phyloP scores from a whole-genome alignment of 2,329 filamentous ascomycete species.

The Fusarium pseudonygamai region DNA sequence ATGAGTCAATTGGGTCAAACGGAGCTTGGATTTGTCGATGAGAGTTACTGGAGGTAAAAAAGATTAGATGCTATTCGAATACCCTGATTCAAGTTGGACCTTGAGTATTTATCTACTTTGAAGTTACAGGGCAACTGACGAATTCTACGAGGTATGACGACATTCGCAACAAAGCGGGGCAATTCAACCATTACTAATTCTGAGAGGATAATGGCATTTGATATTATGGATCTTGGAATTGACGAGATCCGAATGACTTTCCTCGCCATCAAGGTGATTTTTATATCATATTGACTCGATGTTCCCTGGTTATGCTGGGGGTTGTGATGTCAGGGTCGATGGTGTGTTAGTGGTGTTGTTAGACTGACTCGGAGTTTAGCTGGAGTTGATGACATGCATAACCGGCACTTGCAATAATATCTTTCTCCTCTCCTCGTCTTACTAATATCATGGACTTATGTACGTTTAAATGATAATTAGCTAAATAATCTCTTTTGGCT shows the following conservation, averaged over 20 bases:
- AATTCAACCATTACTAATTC: conserved; percentile 21
- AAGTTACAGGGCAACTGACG: neutral
- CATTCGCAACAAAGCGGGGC: conserved; percentile 31
- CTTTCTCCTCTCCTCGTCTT: neutral
- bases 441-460: neutral
- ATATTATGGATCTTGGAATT: neutral
- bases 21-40: neutral
- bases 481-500: neutral
- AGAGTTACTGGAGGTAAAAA: neutral
- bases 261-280: conserved; percentile 7
- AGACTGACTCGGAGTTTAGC: neutral
- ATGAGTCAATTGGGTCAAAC: neutral
- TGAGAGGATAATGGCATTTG: conserved; percentile 12
- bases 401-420: neutral
- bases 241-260: neutral
- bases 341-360: neutral
- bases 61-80: neutral
- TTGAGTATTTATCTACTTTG: conserved; percentile 6
- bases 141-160: conserved; percentile 27
- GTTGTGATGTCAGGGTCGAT: neutral
- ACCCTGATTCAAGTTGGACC: neutral
- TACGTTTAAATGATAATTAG: rapidly evolving
- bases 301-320: neutral
- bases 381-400: neutral
- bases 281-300: neutral